These are phyloP conservation scores for Phaeomoniella chlamydospora DNA, from an alignment of 2,329 filamentous ascomycete species.

Conservation along the genomic window DNA sequence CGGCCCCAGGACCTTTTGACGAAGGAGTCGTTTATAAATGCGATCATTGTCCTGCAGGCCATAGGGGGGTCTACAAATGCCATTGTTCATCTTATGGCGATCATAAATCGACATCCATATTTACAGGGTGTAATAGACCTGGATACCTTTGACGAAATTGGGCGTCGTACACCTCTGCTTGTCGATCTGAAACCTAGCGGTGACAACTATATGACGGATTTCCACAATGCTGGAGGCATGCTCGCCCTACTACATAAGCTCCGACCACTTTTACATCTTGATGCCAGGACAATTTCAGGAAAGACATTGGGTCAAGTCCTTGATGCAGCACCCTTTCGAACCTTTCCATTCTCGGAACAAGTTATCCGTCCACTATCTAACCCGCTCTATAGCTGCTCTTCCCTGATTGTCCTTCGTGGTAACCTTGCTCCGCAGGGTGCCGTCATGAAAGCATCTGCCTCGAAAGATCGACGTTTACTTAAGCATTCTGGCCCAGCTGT, in stretches of 20 bases:
- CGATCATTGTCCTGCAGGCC: conserved; percentile 38
- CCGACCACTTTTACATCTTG: conserved; percentile 28
- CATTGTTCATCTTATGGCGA: conserved; percentile 39
- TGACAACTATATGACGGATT: conserved; percentile 40
- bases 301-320: conserved; percentile 32
- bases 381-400: conserved; percentile 29
- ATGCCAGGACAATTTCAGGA: conserved; percentile 30
- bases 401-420: conserved; percentile 29
- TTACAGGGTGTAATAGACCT: conserved; percentile 29
- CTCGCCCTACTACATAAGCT: conserved; percentile 30
- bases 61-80: conserved; percentile 44
- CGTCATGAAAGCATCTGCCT: conserved; percentile 35
- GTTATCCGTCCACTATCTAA: conserved; percentile 29
- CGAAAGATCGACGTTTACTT: conserved; percentile 30
- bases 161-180: conserved; percentile 29
- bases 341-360: conserved; percentile 23
- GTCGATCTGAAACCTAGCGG: conserved; percentile 39
- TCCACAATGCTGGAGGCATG: conserved; percentile 39
- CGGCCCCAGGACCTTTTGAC: conserved; percentile 41
- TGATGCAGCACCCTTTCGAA: conserved; percentile 25
- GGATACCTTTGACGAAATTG: conserved; percentile 32
- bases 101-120: conserved; percentile 37
- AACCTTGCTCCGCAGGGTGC: conserved; percentile 35
- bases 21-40: conserved; percentile 40
- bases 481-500: conserved; percentile 29